Conservation (phyloP, 1,139 yeast genomes). For the Suhomyces bribrorum region DNA sequence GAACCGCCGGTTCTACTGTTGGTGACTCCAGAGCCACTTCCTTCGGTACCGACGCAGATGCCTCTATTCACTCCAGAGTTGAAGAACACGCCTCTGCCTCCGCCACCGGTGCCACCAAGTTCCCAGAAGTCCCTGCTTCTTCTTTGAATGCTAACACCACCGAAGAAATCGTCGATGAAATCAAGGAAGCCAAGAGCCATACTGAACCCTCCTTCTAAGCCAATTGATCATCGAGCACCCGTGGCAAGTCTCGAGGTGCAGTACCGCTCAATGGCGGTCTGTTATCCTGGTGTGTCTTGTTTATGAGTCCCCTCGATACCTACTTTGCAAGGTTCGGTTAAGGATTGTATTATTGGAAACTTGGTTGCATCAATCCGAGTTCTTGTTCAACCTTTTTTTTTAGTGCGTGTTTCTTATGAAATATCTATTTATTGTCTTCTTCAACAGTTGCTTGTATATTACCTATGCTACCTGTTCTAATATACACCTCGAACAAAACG, state of each 20-base stretch:
- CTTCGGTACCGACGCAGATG: conserved; percentile 28
- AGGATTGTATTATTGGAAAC: conserved; percentile 2
- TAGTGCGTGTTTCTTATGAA: conserved; percentile 10
- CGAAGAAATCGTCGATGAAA: conserved; percentile 16
- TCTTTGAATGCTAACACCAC: conserved; percentile 18
- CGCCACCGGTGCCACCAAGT: conserved; percentile 41
- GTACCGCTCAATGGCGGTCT: no score
- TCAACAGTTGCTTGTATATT: conserved; percentile 12
- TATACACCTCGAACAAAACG: conserved; percentile 4
- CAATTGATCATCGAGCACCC: neutral
- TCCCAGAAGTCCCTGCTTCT: conserved; percentile 50
- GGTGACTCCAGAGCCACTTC: conserved; percentile 44
- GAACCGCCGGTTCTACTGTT: conserved; percentile 75
- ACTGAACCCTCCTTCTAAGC: conserved; percentile 9
- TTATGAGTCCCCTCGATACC: neutral
- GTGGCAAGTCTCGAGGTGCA: no score
- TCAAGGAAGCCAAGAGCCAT: conserved; percentile 12
- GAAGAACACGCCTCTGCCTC: conserved; percentile 21
- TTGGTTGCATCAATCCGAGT: conserved; percentile 2
- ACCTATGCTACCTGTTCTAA: conserved; percentile 11
- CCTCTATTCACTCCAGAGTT: conserved; percentile 12
- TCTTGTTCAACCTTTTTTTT: conserved; percentile 12
- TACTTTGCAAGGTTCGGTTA: no score
- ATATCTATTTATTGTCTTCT: conserved; percentile 11
- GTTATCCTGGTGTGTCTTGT: no score